Percentiles rank a stretch among this genome's conserved stretches.
Evolutionary conservation across 331 rosid species (phyloP).

Genomic region (Pyrus hybrid): DNA sequence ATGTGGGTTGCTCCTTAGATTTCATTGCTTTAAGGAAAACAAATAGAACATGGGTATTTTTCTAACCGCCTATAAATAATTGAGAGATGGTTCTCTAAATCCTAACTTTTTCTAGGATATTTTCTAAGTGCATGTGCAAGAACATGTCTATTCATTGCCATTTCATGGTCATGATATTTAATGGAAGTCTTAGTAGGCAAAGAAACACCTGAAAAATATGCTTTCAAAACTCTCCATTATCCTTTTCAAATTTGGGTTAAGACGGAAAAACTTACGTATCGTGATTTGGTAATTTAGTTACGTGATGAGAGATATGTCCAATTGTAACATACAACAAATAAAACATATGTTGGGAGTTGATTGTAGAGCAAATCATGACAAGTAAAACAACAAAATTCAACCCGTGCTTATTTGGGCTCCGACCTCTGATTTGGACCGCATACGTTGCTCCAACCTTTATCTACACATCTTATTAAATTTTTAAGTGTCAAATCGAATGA

Average conservation of each 20-base stretch:
- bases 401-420: background rate
- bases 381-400: background rate
- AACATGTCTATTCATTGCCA: background rate
- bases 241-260: background rate
- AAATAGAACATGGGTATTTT: too few relatives aligned
- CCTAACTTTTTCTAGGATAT: too few relatives aligned
- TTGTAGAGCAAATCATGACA: background rate
- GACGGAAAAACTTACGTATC: background rate
- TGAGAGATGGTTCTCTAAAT: too few relatives aligned
- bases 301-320: background rate
- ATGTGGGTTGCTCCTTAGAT: background rate
- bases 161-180: background rate
- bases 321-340: background rate
- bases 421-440: too few relatives aligned
- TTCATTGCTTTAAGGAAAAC: too few relatives aligned
- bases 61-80: too few relatives aligned
- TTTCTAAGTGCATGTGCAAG: too few relatives aligned
- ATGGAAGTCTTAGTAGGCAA: background rate
- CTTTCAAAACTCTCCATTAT: too few relatives aligned
- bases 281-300: background rate
- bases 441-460: too few relatives aligned
- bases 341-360: background rate
- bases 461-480: accelerated
- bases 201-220: too few relatives aligned
- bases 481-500: too few relatives aligned